phyloP scores from a whole-genome alignment of 164 flowering plant species.

The Dillenia turbinata region DNA sequence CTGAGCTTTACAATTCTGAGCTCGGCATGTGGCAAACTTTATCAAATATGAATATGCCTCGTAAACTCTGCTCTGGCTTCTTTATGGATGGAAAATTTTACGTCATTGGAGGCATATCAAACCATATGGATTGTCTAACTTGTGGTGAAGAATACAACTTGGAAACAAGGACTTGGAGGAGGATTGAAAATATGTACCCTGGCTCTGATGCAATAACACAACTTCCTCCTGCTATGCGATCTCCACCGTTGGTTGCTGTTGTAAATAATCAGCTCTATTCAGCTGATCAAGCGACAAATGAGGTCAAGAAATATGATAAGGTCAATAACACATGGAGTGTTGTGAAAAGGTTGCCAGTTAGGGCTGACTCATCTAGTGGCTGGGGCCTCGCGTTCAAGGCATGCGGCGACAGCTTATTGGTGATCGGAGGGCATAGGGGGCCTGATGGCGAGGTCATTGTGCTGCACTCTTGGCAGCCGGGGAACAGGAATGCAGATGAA shows the following conservation, averaged over 20 bases:
- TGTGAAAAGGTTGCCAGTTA: constrained; percentile 28
- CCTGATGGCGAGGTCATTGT: constrained; percentile 25
- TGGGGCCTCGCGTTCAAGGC: constrained; percentile 47
- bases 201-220: constrained; percentile 13
- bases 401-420: constrained; percentile 33
- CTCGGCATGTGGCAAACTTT: constrained; percentile 23
- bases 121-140: constrained; percentile 18
- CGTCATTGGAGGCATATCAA: constrained; percentile 32
- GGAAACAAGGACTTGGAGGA: constrained; percentile 30
- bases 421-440: constrained; percentile 39
- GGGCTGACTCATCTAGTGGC: constrained; percentile 35
- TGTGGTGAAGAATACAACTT: constrained; percentile 37
- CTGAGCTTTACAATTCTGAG: constrained; percentile 38
- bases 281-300: constrained; percentile 30
- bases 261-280: constrained; percentile 39
- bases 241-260: constrained; percentile 43
- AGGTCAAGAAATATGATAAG: constrained; percentile 38
- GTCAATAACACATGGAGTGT: constrained; percentile 22
- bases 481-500: constrained; percentile 13
- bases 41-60: constrained; percentile 32
- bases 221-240: constrained; percentile 11
- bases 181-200: constrained; percentile 32
- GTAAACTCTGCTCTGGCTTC: constrained; percentile 37
- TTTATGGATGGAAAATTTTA: constrained; percentile 42
- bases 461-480: constrained; percentile 33